Conservation (phyloP, 768 basidiomycete genomes). For the Leucocoprinus leucothites region DNA sequence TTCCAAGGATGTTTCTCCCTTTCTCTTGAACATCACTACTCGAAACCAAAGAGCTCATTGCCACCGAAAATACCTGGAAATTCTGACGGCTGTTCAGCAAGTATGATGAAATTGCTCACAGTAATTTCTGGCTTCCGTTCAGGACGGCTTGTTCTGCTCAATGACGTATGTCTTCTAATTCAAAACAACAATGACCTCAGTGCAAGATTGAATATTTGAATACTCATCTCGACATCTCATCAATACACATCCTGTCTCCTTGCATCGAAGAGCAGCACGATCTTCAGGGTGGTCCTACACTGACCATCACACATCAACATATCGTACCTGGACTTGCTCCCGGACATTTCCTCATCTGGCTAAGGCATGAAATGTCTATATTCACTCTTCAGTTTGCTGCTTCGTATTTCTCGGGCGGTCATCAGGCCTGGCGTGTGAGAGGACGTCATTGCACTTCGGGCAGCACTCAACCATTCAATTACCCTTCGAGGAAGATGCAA, state of each 20-base stretch:
- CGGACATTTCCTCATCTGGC: not conserved
- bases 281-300: constrained; percentile 3
- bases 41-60: not conserved
- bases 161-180: constrained; percentile 7
- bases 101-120: constrained; percentile 6
- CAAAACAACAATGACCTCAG: not conserved
- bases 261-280: not conserved
- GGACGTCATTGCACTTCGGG: no score
- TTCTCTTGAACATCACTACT: not conserved
- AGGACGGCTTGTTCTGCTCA: constrained; percentile 2
- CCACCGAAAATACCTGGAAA: not conserved
- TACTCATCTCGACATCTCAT: not conserved
- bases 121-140: not conserved
- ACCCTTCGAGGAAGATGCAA: no score
- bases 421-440: no score
- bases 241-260: not conserved
- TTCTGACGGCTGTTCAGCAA: not conserved
- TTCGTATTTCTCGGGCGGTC: no score
- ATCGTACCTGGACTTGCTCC: not conserved
- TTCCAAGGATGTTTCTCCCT: no score
- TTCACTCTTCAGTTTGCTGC: no score
- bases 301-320: constrained; percentile 1
- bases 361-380: no score
- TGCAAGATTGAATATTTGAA: not conserved
- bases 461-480: no score